A percentile compares a stretch with the other conserved stretches of the same genome.
Conservation (phyloP, 2,329 filamentous ascomycete species). For the Lomentospora prolificans region DNA sequence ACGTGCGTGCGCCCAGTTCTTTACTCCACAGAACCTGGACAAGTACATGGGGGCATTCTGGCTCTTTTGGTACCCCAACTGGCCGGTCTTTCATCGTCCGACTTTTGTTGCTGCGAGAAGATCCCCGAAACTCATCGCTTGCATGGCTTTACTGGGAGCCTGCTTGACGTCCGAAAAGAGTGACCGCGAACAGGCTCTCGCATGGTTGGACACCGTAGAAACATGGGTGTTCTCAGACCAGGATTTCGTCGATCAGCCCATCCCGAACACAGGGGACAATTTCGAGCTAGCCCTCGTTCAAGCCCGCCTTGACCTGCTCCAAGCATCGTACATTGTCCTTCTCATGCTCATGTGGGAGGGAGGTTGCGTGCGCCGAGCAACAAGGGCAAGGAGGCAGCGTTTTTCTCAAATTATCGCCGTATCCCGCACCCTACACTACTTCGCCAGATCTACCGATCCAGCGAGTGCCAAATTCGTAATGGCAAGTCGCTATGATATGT, state of each 20-base stretch:
- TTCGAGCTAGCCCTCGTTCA: not conserved
- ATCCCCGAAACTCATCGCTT: not conserved
- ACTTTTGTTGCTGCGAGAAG: not conserved
- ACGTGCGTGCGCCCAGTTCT: not conserved
- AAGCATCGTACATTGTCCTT: not conserved
- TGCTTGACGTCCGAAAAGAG: not conserved
- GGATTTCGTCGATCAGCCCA: not conserved
- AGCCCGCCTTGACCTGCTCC: not conserved
- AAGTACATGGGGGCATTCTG: not conserved
- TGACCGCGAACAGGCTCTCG: not conserved
- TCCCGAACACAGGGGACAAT: not conserved
- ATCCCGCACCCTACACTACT: not conserved
- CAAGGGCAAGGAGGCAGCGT: not conserved
- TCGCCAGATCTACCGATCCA: not conserved
- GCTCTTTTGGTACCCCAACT: not conserved
- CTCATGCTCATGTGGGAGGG: constrained; percentile 1
- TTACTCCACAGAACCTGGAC: not conserved
- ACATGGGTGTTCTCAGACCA: not conserved
- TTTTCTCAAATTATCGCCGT: not conserved
- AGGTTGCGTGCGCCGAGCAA: not conserved
- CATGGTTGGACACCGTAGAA: not conserved
- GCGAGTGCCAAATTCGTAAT: not conserved
- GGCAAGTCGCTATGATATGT: not conserved
- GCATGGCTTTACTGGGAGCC: not conserved
- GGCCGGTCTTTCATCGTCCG: not conserved